These are phyloP conservation scores for Colletotrichum tanaceti DNA, from an alignment of 2,329 filamentous ascomycete species.

Conservation along the genomic window DNA sequence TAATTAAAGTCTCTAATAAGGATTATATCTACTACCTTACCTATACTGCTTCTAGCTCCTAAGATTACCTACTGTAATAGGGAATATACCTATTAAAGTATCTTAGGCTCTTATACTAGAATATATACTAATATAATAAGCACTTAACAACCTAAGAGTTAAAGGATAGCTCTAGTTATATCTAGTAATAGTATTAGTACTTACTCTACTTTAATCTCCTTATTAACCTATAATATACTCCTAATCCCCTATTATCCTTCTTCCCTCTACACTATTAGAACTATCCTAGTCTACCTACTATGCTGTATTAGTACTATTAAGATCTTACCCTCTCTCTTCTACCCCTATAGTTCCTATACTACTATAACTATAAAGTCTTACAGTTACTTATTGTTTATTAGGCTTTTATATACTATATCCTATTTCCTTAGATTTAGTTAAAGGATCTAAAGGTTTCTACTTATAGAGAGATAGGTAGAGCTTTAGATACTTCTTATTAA, in stretches of 20 bases:
- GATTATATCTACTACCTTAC: not conserved
- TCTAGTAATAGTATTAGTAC: not conserved
- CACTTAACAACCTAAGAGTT: not conserved
- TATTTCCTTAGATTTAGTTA: conserved; percentile 41
- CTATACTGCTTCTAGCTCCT: not conserved
- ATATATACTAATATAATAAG: conserved; percentile 12
- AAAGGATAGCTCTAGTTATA: not conserved
- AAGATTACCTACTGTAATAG: not conserved
- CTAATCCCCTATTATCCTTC: conserved; percentile 29
- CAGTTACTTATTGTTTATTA: conserved; percentile 42
- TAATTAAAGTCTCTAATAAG: not conserved
- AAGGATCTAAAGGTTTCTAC: conserved; percentile 39
- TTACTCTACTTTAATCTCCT: not conserved
- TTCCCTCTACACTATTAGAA: not conserved
- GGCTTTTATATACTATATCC: conserved; percentile 38
- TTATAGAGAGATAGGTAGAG: conserved; percentile 42
- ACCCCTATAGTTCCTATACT: conserved; percentile 40
- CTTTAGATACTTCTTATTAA: conserved; percentile 43
- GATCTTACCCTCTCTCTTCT: conserved; percentile 35
- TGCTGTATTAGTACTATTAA: conserved; percentile 41
- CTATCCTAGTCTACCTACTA: conserved; percentile 40
- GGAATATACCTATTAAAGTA: not conserved
- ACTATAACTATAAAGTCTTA: conserved; percentile 36
- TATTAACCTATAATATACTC: conserved; percentile 13
- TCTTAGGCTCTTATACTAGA: not conserved